Percentiles rank a stretch among this genome's conserved stretches.
Evolutionary conservation across 2,329 filamentous ascomycete genomes (phyloP).

Genomic region (Aspergillus thermomutatus): DNA sequence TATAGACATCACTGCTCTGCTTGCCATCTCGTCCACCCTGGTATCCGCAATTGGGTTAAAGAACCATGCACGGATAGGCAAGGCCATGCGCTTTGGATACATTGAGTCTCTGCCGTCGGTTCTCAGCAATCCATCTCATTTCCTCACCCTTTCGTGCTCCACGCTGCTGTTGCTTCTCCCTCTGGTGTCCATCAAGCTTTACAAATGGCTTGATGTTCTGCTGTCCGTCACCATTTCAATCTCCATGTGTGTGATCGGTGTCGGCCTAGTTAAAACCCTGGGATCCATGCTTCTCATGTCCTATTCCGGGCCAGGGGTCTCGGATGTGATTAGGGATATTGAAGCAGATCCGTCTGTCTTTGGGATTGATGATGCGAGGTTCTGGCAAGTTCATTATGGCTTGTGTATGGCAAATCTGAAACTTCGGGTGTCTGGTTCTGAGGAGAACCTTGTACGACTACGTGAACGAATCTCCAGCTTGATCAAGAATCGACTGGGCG

Average conservation of each 20-base stretch:
- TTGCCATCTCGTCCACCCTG: slow-evolving; percentile 78
- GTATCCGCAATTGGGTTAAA: slow-evolving; percentile 82
- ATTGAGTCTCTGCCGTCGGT: slow-evolving; percentile 78
- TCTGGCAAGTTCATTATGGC: slow-evolving; percentile 98
- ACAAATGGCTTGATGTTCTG: slow-evolving; percentile 76
- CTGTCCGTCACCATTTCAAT: slow-evolving; percentile 78
- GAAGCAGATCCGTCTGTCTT: slow-evolving; percentile 73
- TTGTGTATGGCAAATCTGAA: slow-evolving; percentile 94
- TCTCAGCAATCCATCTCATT: slow-evolving; percentile 92
- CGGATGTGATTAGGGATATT: slow-evolving; percentile 78
- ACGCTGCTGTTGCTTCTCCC: slow-evolving; percentile 75
- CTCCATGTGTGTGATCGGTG: slow-evolving; percentile 83
- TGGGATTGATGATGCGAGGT: slow-evolving; percentile 82
- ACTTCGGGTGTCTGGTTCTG: slow-evolving; percentile 68
- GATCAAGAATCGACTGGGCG: slow-evolving; percentile 80
- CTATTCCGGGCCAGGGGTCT: slow-evolving; percentile 62
- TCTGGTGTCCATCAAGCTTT: slow-evolving; percentile 74
- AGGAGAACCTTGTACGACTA: slow-evolving; percentile 68
- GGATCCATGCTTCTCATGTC: slow-evolving; percentile 96
- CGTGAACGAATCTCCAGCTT: slow-evolving; percentile 73
- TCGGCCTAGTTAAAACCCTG: slow-evolving; percentile 77
- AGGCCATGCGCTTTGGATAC: slow-evolving; percentile 81
- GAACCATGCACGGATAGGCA: slow-evolving; percentile 89
- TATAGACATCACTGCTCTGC: slow-evolving; percentile 75
- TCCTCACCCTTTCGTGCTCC: slow-evolving; percentile 86